Percentiles rank a stretch among this genome's conserved stretches.
Conservation (phyloP, 208 protist genomes). For the Crithidia sp. region DNA sequence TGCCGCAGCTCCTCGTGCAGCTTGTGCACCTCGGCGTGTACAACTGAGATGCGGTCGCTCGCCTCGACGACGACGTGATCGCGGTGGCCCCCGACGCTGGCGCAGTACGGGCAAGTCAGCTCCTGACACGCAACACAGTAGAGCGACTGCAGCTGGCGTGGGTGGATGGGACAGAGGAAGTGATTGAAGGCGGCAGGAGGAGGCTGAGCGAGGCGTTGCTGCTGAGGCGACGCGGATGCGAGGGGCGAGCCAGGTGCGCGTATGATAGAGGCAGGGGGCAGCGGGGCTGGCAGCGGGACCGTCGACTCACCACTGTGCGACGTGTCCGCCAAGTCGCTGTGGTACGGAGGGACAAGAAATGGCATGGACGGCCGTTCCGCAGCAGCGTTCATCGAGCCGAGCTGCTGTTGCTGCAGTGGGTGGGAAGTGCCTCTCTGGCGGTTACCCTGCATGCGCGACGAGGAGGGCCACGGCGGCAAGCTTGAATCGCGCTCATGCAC, state of each 20-base stretch:
- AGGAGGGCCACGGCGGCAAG: too few relatives aligned
- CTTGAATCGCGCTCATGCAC: too few relatives aligned
- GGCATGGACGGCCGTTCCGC: too few relatives aligned
- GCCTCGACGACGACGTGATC: conserved; percentile 59
- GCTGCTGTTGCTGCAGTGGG: neutral
- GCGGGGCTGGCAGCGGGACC: neutral
- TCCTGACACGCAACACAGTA: conserved; percentile 60
- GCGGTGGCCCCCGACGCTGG: conserved; percentile 58
- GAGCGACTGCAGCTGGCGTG: conserved; percentile 41
- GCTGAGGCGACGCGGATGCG: neutral
- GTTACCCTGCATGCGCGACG: too few relatives aligned
- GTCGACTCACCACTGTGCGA: neutral
- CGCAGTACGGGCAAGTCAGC: conserved; percentile 75
- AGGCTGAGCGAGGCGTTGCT: neutral
- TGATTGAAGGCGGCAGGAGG: conserved; percentile 25
- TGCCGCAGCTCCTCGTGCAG: conserved; percentile 55
- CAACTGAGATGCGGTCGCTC: conserved; percentile 25
- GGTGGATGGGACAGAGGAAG: conserved; percentile 55
- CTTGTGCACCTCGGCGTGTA: conserved; percentile 38
- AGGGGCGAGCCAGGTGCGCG: neutral
- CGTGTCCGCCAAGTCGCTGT: too few relatives aligned
- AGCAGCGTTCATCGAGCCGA: too few relatives aligned
- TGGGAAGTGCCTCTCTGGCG: neutral
- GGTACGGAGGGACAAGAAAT: too few relatives aligned
- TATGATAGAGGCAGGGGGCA: conserved; percentile 7